Base-by-base conservation (phyloP, 352 stramenopile species). In the Phytophthora macrochlamydospora region DNA sequence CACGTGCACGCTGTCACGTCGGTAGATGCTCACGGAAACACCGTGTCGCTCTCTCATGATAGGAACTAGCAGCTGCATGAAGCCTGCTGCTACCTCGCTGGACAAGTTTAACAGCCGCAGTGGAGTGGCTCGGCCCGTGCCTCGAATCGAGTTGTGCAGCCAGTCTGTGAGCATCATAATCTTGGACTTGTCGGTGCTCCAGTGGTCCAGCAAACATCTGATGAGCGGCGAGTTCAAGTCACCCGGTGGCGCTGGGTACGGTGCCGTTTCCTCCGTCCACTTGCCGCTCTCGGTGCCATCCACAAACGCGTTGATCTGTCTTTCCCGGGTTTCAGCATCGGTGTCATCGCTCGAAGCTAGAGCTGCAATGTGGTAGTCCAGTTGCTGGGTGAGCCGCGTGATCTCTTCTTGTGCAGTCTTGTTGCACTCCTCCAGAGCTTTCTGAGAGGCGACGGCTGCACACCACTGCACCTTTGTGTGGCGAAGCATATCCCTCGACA, bases 141-240 rank as follows among this genome's bases (percentile, higher is more conserved):
- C 79, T 54, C 80, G 77, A 38, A 90, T 81, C 18, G 77, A 77
- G 60, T 83, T 71, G 71, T 91, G 83, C 45, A 91, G 51, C 80
- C 80, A 91, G 57, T 87, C 81, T 1, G 80, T 82, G 32, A 91
- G 64, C 37, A 45, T 60, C 71, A 83, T 85, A 49, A 79, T 62
- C 61, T 89, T 82, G 8, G 66, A 72, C 54, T 87, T 90, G 66
- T 91, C 83, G 11, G 75, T 83, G 44, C 67, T 90, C 83, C 83
- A 91, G 62, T 91, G 73, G 49, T 87, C 67, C 58, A 91, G 59
- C 37, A 91, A 64, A 59, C 79, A 83, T 51, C 74, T 75, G 56
- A 91, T 91, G 3, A 90, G 51, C 40, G 83, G 83, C 32, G 83
- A 91, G 51, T 89, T 87, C 29, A 91, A 38, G 51, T 91, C 83